These are phyloP conservation scores for Antitrichia curtipendula DNA, from an alignment of 225 moss, liverwort and hornwort species.

Conservation along the genomic window DNA sequence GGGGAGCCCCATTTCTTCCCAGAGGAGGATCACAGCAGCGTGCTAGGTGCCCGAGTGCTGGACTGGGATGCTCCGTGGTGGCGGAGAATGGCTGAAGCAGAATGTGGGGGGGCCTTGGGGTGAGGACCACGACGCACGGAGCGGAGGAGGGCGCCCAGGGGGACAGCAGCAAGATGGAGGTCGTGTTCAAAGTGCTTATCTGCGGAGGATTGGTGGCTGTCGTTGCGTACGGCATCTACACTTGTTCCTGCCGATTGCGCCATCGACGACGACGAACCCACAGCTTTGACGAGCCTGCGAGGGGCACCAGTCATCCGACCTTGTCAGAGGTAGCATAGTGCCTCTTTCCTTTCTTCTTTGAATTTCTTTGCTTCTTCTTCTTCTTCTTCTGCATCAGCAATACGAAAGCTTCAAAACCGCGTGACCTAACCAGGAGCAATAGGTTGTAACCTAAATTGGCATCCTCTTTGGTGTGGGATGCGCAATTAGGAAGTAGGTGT, in stretches of 20 bases:
- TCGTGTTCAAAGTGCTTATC: constrained; percentile 13
- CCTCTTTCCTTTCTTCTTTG: background rate
- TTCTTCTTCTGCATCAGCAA: background rate
- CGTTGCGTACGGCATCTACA: constrained; percentile 26
- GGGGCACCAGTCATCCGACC: background rate
- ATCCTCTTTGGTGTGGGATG: background rate
- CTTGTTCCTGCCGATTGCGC: constrained; percentile 4
- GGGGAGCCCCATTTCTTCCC: background rate
- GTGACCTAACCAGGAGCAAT: background rate
- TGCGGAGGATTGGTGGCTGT: constrained; percentile 25
- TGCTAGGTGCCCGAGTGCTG: background rate
- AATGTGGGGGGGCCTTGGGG: constrained; percentile 1
- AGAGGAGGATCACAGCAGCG: background rate
- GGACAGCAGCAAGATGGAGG: constrained; percentile 13
- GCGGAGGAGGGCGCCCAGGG: background rate
- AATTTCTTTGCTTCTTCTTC: background rate
- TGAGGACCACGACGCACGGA: background rate
- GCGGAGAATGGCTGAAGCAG: constrained; percentile 20
- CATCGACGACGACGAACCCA: background rate
- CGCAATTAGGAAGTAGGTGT: background rate
- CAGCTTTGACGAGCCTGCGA: background rate
- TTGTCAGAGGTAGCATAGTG: background rate
- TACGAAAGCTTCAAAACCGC: background rate
- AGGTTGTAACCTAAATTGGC: background rate
- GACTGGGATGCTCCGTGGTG: constrained; percentile 16